phyloP scores from a whole-genome alignment of 2,329 filamentous ascomycete species.

The Neofusicoccum umdonicola region DNA sequence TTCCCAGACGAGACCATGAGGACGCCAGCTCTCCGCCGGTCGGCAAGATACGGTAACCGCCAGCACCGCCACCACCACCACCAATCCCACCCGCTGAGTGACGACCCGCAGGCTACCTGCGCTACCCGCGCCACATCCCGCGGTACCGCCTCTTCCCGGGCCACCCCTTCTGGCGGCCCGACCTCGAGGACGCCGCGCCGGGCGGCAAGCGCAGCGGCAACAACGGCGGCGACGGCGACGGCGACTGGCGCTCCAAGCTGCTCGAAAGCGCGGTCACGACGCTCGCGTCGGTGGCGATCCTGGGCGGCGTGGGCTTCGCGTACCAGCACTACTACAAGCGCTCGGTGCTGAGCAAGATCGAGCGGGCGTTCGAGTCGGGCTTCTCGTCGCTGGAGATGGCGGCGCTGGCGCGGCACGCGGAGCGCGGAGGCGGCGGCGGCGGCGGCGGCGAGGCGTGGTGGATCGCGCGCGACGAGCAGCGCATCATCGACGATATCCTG shows the following conservation, averaged over 20 bases:
- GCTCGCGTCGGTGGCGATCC: conserved; percentile 32
- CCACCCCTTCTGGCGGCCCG: background rate
- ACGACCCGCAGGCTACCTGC: background rate
- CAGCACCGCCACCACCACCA: background rate
- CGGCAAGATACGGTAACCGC: conserved; percentile 7
- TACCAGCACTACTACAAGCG: conserved; percentile 35
- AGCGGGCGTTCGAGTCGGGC: conserved; percentile 33
- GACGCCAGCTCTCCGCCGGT: background rate
- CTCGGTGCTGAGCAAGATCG: conserved; percentile 31
- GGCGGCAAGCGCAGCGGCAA: background rate
- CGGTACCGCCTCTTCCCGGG: background rate
- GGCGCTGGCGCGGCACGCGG: conserved; percentile 29
- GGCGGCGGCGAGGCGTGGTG: conserved; percentile 58
- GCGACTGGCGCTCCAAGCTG: conserved; percentile 18
- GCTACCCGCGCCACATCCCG: background rate
- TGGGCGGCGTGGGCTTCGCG: conserved; percentile 34
- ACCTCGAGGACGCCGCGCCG: background rate
- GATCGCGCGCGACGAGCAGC: conserved; percentile 75
- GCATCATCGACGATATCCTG: conserved; percentile 71
- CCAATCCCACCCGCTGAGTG: background rate
- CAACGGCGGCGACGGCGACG: background rate
- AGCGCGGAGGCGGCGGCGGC: conserved; percentile 31
- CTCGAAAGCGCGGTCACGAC: conserved; percentile 36
- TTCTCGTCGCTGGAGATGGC: conserved; percentile 36
- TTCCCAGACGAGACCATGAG: background rate